A percentile compares a stretch with the other conserved stretches of the same genome.
phyloP scores from a whole-genome alignment of 2,329 filamentous ascomycete species.

The Pestalotiopsis sp. region DNA sequence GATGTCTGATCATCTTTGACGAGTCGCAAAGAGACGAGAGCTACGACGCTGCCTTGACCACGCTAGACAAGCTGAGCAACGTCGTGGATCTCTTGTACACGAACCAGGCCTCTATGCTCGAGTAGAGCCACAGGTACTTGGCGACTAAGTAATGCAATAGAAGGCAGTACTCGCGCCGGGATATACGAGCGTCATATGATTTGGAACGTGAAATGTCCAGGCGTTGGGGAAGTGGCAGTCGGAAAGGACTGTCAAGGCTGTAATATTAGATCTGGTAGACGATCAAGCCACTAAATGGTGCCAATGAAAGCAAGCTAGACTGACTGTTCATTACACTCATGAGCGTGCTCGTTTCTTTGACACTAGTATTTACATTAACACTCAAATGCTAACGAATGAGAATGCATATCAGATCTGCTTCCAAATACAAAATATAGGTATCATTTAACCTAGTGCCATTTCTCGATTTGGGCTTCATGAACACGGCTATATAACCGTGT shows the following conservation, averaged over 20 bases:
- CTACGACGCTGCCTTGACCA: constrained; percentile 91
- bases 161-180: constrained; percentile 1
- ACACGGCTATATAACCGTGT: neutral
- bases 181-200: neutral
- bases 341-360: neutral
- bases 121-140: constrained; percentile 56
- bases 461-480: neutral
- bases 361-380: neutral
- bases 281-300: neutral
- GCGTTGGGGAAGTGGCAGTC: neutral
- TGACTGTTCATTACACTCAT: neutral
- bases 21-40: constrained; percentile 91
- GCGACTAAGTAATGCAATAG: constrained; percentile 12
- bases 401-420: neutral
- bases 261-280: constrained; percentile 4
- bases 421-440: neutral
- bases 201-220: neutral
- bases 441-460: neutral
- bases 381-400: neutral
- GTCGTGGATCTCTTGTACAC: constrained; percentile 98
- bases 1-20: constrained; percentile 95
- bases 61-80: constrained; percentile 94
- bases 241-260: neutral
- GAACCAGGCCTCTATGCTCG: constrained; percentile 93
- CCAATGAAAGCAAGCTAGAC: neutral